Conservation (phyloP, 2,329 filamentous ascomycete species). For the Penicillium thymicola region DNA sequence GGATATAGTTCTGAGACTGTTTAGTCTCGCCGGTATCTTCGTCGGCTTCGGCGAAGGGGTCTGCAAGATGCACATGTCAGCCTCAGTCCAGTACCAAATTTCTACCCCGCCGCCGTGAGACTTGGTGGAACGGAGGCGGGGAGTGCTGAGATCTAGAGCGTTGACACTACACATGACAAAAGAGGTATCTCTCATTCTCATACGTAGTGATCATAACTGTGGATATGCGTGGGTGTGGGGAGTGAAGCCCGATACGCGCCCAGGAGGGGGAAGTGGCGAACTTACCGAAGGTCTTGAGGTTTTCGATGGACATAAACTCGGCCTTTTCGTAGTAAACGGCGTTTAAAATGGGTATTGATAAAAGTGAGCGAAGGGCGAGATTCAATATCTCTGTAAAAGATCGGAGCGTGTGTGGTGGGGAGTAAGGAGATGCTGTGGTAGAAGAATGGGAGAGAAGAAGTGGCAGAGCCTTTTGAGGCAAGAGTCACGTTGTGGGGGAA, state of each 20-base stretch:
- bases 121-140: slow-evolving; percentile 9
- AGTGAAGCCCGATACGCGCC: slow-evolving; percentile 6
- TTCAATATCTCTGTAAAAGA: slow-evolving; percentile 32
- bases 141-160: neutral
- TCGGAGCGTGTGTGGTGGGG: slow-evolving; percentile 18
- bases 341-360: slow-evolving; percentile 40
- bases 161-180: neutral
- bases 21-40: slow-evolving; percentile 96
- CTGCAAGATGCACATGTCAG: slow-evolving; percentile 51
- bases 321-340: slow-evolving; percentile 57
- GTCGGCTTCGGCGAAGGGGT: slow-evolving; percentile 99
- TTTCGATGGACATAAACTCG: slow-evolving; percentile 99
- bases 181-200: neutral
- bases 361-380: slow-evolving; percentile 31
- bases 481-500: slow-evolving; percentile 31
- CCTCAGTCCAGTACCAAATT: slow-evolving; percentile 28
- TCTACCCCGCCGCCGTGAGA: slow-evolving; percentile 37
- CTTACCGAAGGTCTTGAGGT: slow-evolving; percentile 93
- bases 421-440: slow-evolving; percentile 22
- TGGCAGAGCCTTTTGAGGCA: slow-evolving; percentile 39
- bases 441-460: slow-evolving; percentile 29
- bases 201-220: neutral
- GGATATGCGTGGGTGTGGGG: slow-evolving; percentile 8
- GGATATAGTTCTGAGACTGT: slow-evolving; percentile 96
- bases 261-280: slow-evolving; percentile 35